Conservation (phyloP, 257 asterid genomes). For the Catharanthus roseus region DNA sequence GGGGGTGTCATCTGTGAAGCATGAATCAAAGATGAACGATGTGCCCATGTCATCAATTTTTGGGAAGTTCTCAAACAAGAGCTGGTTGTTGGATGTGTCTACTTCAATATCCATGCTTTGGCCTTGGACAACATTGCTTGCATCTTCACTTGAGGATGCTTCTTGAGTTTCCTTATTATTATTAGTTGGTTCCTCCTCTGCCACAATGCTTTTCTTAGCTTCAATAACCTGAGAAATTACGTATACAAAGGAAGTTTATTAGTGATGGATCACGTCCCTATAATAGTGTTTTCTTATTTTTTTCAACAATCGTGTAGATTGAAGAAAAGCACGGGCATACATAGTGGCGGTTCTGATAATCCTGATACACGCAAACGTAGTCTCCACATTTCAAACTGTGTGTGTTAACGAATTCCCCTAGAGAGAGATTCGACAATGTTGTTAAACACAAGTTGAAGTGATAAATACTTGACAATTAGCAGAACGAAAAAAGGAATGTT, state of each 20-base stretch:
- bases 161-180: constrained; percentile 21
- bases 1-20: constrained; percentile 32
- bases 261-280: no score
- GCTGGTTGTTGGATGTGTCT: constrained; percentile 6
- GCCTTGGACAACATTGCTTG: neutral
- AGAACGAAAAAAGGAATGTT: neutral
- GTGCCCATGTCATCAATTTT: constrained; percentile 23
- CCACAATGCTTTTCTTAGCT: constrained; percentile 29
- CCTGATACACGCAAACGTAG: constrained; percentile 29
- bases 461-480: neutral
- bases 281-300: no score
- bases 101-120: constrained; percentile 3
- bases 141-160: constrained; percentile 17
- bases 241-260: no score
- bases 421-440: constrained; percentile 3
- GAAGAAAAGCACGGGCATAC: constrained; percentile 18
- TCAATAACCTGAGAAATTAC: constrained; percentile 29
- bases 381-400: constrained; percentile 39
- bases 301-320: neutral
- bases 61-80: constrained; percentile 22
- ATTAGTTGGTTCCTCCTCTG: neutral
- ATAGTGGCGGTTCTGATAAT: constrained; percentile 23
- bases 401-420: constrained; percentile 31
- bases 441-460: neutral
- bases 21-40: constrained; percentile 30